These are phyloP conservation scores for Xylaria cubensis DNA, from an alignment of 495 filamentous ascomycete genomes.

Conservation along the genomic window DNA sequence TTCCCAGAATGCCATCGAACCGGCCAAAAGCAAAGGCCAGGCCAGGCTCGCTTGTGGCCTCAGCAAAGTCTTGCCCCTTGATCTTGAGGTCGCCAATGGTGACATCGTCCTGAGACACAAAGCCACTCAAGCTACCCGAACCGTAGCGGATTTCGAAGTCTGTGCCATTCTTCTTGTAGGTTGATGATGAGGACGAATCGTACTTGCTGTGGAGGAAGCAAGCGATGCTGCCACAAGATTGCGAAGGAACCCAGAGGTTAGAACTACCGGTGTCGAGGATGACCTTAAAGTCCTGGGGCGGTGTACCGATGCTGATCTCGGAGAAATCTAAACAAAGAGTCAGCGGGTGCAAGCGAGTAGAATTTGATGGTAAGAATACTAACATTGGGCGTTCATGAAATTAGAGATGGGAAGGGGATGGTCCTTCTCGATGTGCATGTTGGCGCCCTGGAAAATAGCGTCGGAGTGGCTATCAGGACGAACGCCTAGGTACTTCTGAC, in stretches of 20 bases:
- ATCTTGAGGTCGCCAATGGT: slow-evolving; percentile 88
- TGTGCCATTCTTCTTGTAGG: slow-evolving; percentile 93
- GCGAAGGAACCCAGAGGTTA: slow-evolving; percentile 97
- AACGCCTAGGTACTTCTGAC: slow-evolving; percentile 93
- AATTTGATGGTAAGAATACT: slow-evolving; percentile 39
- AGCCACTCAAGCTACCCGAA: slow-evolving; percentile 93
- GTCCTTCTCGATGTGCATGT: slow-evolving; percentile 67
- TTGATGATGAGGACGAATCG: slow-evolving; percentile 85
- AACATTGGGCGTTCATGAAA: slow-evolving; percentile 99
- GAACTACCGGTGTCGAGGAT: slow-evolving; percentile 98
- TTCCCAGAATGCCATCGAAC: slow-evolving; percentile 96
- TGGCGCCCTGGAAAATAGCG: slow-evolving; percentile 78
- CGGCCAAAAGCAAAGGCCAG: slow-evolving; percentile 97
- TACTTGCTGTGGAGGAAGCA: slow-evolving; percentile 98
- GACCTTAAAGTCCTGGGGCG: slow-evolving; percentile 96
- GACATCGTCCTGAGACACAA: slow-evolving; percentile 84
- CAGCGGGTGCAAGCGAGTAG: slow-evolving; percentile 32
- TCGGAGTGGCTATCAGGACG: slow-evolving; percentile 72
- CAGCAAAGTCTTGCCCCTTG: slow-evolving; percentile 90
- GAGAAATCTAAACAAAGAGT: slow-evolving; percentile 78
- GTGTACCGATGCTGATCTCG: slow-evolving; percentile 89
- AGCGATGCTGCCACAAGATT: slow-evolving; percentile 90
- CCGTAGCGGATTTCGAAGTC: slow-evolving; percentile 95
- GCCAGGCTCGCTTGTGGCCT: slow-evolving; percentile 92
- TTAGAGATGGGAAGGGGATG: slow-evolving; percentile 93